Base-by-base conservation (phyloP, 1,284 basidiomycete species). In the Cutaneotrichosporon arboriforme region DNA sequence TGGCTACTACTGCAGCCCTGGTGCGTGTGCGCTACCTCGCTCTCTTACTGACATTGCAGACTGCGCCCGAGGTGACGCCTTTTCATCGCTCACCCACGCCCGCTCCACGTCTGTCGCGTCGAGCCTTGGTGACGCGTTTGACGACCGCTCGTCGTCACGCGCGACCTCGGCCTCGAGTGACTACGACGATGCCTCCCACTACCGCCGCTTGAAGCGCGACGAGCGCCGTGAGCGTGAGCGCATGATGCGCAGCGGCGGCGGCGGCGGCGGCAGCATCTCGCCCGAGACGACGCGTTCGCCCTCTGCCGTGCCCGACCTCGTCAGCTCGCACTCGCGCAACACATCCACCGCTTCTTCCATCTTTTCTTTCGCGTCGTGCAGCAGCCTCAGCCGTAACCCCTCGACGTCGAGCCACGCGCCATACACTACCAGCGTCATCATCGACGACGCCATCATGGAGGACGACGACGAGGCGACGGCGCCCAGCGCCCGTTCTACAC, bases 31-130 rank as follows among this genome's bases (percentile, higher is more conserved):
- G 3, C n/a, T 17, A 15, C 33, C 9, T 13, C 21, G 21, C 14
- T 22, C 38, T 21, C 37, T 33, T 35, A 17, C 46, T 52, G 22
- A 54, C 47, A 21, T 35, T 47, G n/a, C n/a, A 72, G 73, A 61
- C 26, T 75, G 73, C 45, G 73, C 73, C 8, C 64, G 71, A 44
- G 63, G 58, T n/a, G 71, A 74, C 36, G 68, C 73, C 7, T 70
- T 75, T 57, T 69, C 70, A 0, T 72, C 73, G 2, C 55, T 75
- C 36, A 73, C 72, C 42, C 72, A 69, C 51, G 65, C 68, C 43
- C 61, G 67, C 42, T 45, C 43, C 34, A 47, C 15, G 21, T 57
- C 40, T 14, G 45, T 43, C 26, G 12, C 39, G 57, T 35, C 49
- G 53, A 54, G 33, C 51, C 22, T 52, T 44, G 59, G n/a, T 51